Conservation (phyloP, 805 yeast genomes). For the Blastobotrys muscicola region DNA sequence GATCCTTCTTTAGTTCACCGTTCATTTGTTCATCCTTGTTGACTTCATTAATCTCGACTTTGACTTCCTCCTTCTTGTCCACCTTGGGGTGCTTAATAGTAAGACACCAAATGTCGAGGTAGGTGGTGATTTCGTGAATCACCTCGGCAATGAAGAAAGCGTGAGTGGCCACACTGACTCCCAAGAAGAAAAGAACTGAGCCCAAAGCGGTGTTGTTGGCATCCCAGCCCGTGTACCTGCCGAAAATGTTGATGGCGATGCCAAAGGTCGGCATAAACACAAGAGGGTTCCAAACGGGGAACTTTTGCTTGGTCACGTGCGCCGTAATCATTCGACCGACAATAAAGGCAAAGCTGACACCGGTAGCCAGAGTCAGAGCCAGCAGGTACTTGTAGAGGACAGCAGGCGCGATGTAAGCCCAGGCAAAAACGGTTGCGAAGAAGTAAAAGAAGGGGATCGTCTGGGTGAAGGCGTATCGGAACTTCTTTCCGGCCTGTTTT, state of each 20-base stretch:
- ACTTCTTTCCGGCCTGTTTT: constrained; percentile 22
- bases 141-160: constrained; percentile 67
- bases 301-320: constrained; percentile 69
- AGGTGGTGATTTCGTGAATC: constrained; percentile 68
- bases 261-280: constrained; percentile 45
- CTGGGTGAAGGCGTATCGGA: constrained; percentile 37
- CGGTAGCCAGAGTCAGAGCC: constrained; percentile 60
- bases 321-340: constrained; percentile 90
- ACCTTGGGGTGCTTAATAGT: constrained; percentile 47
- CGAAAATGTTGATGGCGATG: constrained; percentile 21
- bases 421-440: constrained; percentile 38
- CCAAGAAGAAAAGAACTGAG: constrained; percentile 62
- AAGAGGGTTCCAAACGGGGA: constrained; percentile 59
- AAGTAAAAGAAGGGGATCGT: constrained; percentile 59
- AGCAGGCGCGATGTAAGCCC: constrained; percentile 40
- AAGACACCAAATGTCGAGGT: constrained; percentile 74
- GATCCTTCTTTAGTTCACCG: too few species aligned
- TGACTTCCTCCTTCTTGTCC: constrained; percentile 7
- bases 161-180: constrained; percentile 62
- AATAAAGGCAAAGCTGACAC: constrained; percentile 64
- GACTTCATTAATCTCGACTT: too few species aligned
- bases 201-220: constrained; percentile 36
- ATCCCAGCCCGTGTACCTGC: constrained; percentile 22
- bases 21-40: too few species aligned
- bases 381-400: constrained; percentile 31